Evolutionary conservation across 2,329 filamentous ascomycete genomes (phyloP), one percentile per base, ranked within the genome.

Genomic region (Pyricularia grisea): DNA sequence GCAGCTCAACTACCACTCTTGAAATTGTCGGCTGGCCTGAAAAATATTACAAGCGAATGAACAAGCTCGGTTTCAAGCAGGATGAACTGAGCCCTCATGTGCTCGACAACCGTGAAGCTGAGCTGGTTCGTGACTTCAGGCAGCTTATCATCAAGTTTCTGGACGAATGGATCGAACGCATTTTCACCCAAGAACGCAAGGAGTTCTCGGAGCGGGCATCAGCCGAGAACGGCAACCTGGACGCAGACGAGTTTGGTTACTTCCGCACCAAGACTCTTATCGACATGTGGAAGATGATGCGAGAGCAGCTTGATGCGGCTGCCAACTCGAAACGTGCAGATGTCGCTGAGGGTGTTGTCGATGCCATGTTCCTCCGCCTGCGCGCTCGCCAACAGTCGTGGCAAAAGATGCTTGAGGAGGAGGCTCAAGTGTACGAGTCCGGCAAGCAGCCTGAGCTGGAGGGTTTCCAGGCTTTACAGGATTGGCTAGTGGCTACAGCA

Each of bases 91-190:
- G 85, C 67, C 93, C 94, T 0, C 93, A 97, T 74, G 87, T 98
- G 69, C 88, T 99, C 70, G 95, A 98, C 80, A 92, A 93, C 75
- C 88, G 94, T 71, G 94, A 96, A 79, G 85, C 88, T 58, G 95
- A 99, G 77, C 85, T 99, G 20, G 92, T 99, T 68, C 90, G 93
- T 68, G 94, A 97, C 77, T 99, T 97, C 85, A 89, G 94, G 70
- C 90, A 93, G 77, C 90, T 98, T 76, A 98, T 99, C 78, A 95
- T 97, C 79, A 92, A 92, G 76, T 94, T 93, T 71, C 89, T 99
- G 70, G 94, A 97, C 77, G 92, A 98, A 81, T 99, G 95, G 94
- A 97, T 98, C 84, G 92, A 96, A 72, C 89, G 93, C 70, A 97
- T 99, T 78, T 93, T 92, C 74, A 85, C 84, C 10, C 90, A 92